A percentile compares a stretch with the other conserved stretches of the same genome.
Evolutionary conservation across 2,329 filamentous ascomycete genomes (phyloP).

Genomic region (Hortaea werneckii): DNA sequence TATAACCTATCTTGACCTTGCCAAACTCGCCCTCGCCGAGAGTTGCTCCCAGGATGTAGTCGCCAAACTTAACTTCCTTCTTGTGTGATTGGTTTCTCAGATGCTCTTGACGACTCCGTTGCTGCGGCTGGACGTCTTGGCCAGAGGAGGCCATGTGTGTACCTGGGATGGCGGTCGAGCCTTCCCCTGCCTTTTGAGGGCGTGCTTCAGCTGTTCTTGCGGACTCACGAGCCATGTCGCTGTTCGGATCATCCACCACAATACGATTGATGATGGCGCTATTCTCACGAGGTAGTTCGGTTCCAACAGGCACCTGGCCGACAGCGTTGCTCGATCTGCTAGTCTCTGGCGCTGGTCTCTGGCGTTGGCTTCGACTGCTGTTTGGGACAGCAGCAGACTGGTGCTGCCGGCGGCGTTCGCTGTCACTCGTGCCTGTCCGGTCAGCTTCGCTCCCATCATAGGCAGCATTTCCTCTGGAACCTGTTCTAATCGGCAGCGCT

Average conservation of each 20-base stretch:
- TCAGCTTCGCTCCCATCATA: slow-evolving; percentile 32
- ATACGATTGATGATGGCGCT: slow-evolving; percentile 71
- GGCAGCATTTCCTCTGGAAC: slow-evolving; percentile 19
- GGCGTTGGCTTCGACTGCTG: slow-evolving; percentile 30
- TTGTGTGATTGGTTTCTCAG: slow-evolving; percentile 39
- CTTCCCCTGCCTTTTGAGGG: slow-evolving; percentile 29
- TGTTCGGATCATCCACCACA: slow-evolving; percentile 63
- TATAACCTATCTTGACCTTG: slow-evolving; percentile 98
- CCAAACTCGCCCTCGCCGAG: slow-evolving; percentile 97
- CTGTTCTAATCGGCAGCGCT: slow-evolving; percentile 18
- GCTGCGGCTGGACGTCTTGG: slow-evolving; percentile 15
- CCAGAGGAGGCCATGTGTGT: slow-evolving; percentile 41
- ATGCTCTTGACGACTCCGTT: slow-evolving; percentile 48
- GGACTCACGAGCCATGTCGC: slow-evolving; percentile 61
- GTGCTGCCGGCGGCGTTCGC: slow-evolving; percentile 27
- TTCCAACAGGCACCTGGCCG: slow-evolving; percentile 42
- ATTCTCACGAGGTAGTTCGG: slow-evolving; percentile 58
- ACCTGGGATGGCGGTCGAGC: not conserved
- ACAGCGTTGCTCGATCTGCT: slow-evolving; percentile 40
- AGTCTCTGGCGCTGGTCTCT: slow-evolving; percentile 27
- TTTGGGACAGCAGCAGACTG: slow-evolving; percentile 35
- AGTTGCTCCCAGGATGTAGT: slow-evolving; percentile 91
- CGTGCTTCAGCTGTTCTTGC: slow-evolving; percentile 56
- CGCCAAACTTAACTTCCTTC: slow-evolving; percentile 83
- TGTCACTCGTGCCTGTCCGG: slow-evolving; percentile 19